phyloP scores from a whole-genome alignment of 1,284 basidiomycete species.

The Pseudozyma hubeiensis region DNA sequence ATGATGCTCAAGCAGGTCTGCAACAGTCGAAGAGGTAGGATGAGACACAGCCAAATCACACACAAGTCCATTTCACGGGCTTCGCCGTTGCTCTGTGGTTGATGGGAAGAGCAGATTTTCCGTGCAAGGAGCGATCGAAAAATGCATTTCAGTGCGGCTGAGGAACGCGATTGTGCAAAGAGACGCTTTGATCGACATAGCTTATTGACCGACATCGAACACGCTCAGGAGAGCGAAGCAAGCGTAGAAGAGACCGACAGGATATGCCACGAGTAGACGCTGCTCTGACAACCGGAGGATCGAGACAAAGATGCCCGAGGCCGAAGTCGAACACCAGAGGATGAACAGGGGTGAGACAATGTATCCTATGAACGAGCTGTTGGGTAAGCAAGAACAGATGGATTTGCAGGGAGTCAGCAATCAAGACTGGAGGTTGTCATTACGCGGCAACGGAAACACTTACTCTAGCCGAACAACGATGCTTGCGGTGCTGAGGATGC shows the following conservation, averaged over 20 bases:
- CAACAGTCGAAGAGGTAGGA: too few relatives aligned
- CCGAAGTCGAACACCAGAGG: constrained; percentile 66
- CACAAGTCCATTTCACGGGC: too few relatives aligned
- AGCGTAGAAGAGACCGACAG: constrained; percentile 66
- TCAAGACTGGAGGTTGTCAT: too few relatives aligned
- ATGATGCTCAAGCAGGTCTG: too few relatives aligned
- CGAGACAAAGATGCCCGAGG: constrained; percentile 68
- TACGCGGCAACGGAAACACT: constrained; percentile 68
- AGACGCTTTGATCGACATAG: too few relatives aligned
- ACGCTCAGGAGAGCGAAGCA: constrained; percentile 67
- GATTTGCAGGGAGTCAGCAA: neutral
- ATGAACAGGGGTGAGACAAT: constrained; percentile 66
- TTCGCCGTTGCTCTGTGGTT: too few relatives aligned
- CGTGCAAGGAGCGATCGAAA: neutral
- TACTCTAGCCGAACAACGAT: constrained; percentile 90
- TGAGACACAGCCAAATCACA: too few relatives aligned
- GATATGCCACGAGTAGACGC: constrained; percentile 66
- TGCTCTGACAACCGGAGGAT: constrained; percentile 66
- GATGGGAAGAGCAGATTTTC: neutral
- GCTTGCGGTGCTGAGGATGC: constrained; percentile 89
- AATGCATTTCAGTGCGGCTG: neutral
- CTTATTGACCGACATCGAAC: constrained; percentile 53
- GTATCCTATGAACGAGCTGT: constrained; percentile 56
- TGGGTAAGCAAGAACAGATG: neutral
- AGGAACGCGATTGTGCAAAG: too few relatives aligned